A percentile compares a stretch with the other conserved stretches of the same genome.
Conservation (phyloP, 805 yeast genomes). For the Phaffomyces opuntiae region DNA sequence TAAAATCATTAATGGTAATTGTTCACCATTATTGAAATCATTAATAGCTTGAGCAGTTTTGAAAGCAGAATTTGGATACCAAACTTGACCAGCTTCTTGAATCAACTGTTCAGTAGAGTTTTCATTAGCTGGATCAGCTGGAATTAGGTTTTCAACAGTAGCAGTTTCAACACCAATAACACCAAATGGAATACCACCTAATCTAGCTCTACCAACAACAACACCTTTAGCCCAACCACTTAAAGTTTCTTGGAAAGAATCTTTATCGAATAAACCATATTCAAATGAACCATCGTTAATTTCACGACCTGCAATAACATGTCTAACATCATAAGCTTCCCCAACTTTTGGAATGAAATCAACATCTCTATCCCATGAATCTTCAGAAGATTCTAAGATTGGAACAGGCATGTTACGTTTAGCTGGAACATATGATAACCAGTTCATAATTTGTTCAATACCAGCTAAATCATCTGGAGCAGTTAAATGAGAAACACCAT, state of each 20-base stretch:
- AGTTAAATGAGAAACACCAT: slow-evolving; percentile 97
- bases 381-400: slow-evolving; percentile 63
- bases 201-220: slow-evolving; percentile 96
- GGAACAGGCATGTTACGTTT: slow-evolving; percentile 88
- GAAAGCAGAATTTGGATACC: slow-evolving; percentile 99
- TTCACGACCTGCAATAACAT: slow-evolving; percentile 85
- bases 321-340: slow-evolving; percentile 84
- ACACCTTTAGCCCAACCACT: slow-evolving; percentile 99
- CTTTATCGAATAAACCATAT: slow-evolving; percentile 85
- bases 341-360: slow-evolving; percentile 68
- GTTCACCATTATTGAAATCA: slow-evolving; percentile 97
- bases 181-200: slow-evolving; percentile 99
- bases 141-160: slow-evolving; percentile 79
- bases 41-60: slow-evolving; percentile 98
- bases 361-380: slow-evolving; percentile 90
- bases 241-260: slow-evolving; percentile 91
- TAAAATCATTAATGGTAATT: slow-evolving; percentile 91
- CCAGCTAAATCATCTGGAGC: slow-evolving; percentile 97
- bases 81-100: slow-evolving; percentile 98
- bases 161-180: slow-evolving; percentile 95
- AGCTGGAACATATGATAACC: slow-evolving; percentile 95
- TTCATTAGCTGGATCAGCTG: slow-evolving; percentile 99
- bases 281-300: slow-evolving; percentile 66
- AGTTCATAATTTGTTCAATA: slow-evolving; percentile 86
- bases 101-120: slow-evolving; percentile 80